A percentile compares a stretch with the other conserved stretches of the same genome.
These are phyloP conservation scores for Penicillium sp. DNA, from an alignment of 2,329 filamentous ascomycete species.

Conservation along the genomic window DNA sequence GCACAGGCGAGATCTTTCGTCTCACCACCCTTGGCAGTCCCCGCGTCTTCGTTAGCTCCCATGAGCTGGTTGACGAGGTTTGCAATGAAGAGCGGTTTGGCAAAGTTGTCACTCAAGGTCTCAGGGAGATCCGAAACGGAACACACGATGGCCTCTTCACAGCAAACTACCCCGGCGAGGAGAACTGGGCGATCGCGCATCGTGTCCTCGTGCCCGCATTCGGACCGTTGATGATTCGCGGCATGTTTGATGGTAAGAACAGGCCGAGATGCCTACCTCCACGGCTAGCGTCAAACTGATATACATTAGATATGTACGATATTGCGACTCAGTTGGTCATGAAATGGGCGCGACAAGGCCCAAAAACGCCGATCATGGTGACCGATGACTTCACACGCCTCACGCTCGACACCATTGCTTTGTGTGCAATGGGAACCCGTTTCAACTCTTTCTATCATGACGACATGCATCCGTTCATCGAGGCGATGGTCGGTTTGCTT, in stretches of 20 bases:
- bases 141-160: slow-evolving; percentile 70
- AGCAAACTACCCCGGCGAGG: slow-evolving; percentile 48
- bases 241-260: slow-evolving; percentile 47
- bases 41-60: slow-evolving; percentile 55
- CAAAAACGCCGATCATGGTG: slow-evolving; percentile 59
- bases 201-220: slow-evolving; percentile 53
- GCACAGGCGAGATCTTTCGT: slow-evolving; percentile 62
- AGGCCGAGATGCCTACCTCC: neutral
- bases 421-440: slow-evolving; percentile 71
- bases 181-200: slow-evolving; percentile 68
- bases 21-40: slow-evolving; percentile 54
- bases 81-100: slow-evolving; percentile 69
- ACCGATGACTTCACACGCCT: slow-evolving; percentile 73
- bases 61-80: slow-evolving; percentile 63
- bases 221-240: slow-evolving; percentile 49
- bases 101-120: slow-evolving; percentile 57
- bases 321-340: slow-evolving; percentile 45
- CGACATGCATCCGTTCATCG: slow-evolving; percentile 70
- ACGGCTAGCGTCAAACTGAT: neutral
- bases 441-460: slow-evolving; percentile 77
- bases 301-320: slow-evolving; percentile 43
- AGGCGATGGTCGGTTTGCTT: slow-evolving; percentile 68
- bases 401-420: slow-evolving; percentile 71
- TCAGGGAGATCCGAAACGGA: slow-evolving; percentile 62
- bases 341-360: slow-evolving; percentile 55